Evolutionary conservation across 129 eudicot species (phyloP).

Genomic region (Calendula officinalis): DNA sequence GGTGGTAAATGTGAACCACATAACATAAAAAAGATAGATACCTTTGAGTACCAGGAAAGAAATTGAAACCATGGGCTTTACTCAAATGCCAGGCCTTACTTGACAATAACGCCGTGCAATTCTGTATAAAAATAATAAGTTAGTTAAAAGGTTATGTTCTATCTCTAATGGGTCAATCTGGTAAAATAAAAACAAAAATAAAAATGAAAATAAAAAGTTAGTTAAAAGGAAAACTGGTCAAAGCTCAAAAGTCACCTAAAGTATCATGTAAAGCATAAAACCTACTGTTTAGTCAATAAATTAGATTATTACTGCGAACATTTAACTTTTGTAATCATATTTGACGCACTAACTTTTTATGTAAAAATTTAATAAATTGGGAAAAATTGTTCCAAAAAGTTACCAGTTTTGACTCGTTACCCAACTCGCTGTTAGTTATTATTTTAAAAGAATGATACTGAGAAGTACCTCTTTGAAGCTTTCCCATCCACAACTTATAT

Average conservation of each 20-base stretch:
- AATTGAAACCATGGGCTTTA: slow-evolving; percentile 90
- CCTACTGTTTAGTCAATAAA: neutral
- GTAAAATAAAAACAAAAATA: no score
- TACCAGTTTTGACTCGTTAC: neutral
- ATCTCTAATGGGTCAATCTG: neutral
- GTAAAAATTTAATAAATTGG: neutral
- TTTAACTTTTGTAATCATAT: neutral
- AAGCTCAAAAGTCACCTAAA: neutral
- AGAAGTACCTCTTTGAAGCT: slow-evolving; percentile 84
- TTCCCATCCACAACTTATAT: slow-evolving; percentile 95
- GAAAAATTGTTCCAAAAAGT: neutral
- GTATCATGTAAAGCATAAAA: neutral
- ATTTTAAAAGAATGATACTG: slow-evolving; percentile 7
- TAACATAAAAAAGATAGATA: slow-evolving; percentile 32
- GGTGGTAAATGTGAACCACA: slow-evolving; percentile 22
- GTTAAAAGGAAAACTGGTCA: slow-evolving; percentile 5
- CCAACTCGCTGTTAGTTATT: slow-evolving; percentile 4
- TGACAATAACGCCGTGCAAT: slow-evolving; percentile 73
- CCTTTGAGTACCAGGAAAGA: slow-evolving; percentile 98
- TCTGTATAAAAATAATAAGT: slow-evolving; percentile 36
- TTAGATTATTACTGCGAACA: neutral
- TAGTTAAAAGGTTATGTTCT: neutral
- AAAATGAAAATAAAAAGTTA: neutral
- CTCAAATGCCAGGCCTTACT: slow-evolving; percentile 83
- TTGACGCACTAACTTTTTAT: neutral